phyloP scores from a whole-genome alignment of 164 flowering plant genomes.

The Tetracentron sinense region DNA sequence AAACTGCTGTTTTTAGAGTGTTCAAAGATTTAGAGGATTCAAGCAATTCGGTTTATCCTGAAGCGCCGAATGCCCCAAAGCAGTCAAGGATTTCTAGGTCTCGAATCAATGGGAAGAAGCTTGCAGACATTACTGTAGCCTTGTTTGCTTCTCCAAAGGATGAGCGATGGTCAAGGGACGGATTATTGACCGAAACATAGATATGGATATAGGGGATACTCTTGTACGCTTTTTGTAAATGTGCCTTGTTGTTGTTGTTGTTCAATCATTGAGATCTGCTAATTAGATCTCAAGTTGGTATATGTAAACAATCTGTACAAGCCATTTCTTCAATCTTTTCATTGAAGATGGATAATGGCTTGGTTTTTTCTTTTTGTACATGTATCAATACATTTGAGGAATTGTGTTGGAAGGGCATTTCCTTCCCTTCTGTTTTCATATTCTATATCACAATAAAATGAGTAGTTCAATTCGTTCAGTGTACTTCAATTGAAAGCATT shows the following conservation, averaged over 20 bases:
- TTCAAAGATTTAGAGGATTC: constrained; percentile 20
- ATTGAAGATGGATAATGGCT: no score
- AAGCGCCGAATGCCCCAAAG: constrained; percentile 61
- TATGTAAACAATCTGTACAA: background rate
- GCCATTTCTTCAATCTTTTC: background rate
- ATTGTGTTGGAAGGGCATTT: no score
- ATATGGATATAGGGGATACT: background rate
- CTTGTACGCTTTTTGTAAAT: background rate
- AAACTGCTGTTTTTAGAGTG: constrained; percentile 25
- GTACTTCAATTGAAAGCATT: no score
- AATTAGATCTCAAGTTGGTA: no score
- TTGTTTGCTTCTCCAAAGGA: constrained; percentile 35
- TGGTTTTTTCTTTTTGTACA: no score
- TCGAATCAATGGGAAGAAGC: constrained; percentile 31
- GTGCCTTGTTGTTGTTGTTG: no score
- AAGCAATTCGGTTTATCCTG: constrained; percentile 26
- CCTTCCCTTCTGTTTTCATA: no score
- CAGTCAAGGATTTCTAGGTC: constrained; percentile 24
- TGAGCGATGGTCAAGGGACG: constrained; percentile 1
- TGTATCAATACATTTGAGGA: no score
- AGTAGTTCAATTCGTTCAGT: no score
- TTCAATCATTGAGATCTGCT: no score
- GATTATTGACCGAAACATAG: background rate
- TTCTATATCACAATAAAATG: no score
- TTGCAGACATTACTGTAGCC: constrained; percentile 39